Conservation (phyloP, 257 asterid species). For the Verbena officinalis region DNA sequence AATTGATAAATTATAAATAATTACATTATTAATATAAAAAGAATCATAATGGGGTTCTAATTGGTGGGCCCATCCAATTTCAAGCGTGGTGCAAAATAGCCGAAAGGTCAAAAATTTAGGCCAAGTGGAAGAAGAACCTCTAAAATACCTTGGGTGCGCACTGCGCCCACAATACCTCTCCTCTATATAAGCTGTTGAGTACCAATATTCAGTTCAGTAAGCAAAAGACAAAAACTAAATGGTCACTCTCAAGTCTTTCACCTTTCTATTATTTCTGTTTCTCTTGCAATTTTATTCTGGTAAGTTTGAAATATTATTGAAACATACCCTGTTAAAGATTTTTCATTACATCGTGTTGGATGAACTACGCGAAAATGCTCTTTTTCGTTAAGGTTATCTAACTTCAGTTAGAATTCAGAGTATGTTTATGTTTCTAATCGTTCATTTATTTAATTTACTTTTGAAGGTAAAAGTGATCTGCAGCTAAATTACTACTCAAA, state of each 20-base stretch:
- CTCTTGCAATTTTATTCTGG: constrained; percentile 52
- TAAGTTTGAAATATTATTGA: too few relatives aligned
- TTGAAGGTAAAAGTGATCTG: constrained; percentile 50
- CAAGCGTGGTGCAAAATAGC: constrained; percentile 35
- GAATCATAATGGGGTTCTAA: constrained; percentile 14
- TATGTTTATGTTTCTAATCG: too few relatives aligned
- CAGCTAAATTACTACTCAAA: constrained; percentile 61
- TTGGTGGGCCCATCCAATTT: constrained; percentile 10
- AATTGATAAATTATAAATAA: too few relatives aligned
- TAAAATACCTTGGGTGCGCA: neutral
- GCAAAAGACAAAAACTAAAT: constrained; percentile 17
- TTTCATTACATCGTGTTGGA: too few relatives aligned
- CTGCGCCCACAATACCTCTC: neutral
- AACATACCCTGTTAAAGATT: too few relatives aligned
- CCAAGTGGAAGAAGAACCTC: constrained; percentile 44
- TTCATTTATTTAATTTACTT: neutral
- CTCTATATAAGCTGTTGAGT: constrained; percentile 17
- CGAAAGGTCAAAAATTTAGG: constrained; percentile 40
- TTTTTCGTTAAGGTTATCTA: too few relatives aligned
- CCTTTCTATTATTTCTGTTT: constrained; percentile 44
- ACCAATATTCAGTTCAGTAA: neutral
- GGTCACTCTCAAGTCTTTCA: constrained; percentile 37
- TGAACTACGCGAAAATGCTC: too few relatives aligned
- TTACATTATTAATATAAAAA: neutral
- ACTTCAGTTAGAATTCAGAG: too few relatives aligned